Evolutionary conservation across 805 yeast species (phyloP).

Genomic region (Pichia rugopelliculosa): DNA sequence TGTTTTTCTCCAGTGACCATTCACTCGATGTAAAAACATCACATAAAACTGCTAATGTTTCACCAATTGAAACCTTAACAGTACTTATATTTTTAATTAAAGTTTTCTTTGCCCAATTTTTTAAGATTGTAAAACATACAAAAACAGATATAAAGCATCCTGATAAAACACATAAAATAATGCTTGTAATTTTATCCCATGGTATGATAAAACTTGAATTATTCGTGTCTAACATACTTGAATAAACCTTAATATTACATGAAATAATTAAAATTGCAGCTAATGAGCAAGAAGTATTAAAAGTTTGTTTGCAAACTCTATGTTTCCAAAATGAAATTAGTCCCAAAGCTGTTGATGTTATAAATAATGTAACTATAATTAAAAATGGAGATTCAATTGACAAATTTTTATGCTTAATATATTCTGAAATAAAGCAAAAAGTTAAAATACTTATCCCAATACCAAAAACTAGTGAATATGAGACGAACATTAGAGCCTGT

Average conservation of each 20-base stretch:
- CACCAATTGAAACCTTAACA: conserved; percentile 39
- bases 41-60: conserved; percentile 33
- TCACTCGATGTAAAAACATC: conserved; percentile 45
- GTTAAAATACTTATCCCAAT: conserved; percentile 10
- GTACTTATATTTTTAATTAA: conserved; percentile 2
- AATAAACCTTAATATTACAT: conserved; percentile 58
- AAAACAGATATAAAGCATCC: conserved; percentile 57
- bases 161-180: conserved; percentile 47
- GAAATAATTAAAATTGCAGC: conserved; percentile 67
- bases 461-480: conserved; percentile 43
- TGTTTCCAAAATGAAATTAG: conserved; percentile 64
- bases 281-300: conserved; percentile 74
- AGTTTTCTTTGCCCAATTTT: conserved; percentile 6
- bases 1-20: background rate
- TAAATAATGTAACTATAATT: conserved; percentile 4
- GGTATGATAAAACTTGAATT: conserved; percentile 40
- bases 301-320: conserved; percentile 55
- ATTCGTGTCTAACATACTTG: conserved; percentile 47
- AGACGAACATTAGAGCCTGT: conserved; percentile 60
- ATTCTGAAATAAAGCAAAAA: background rate
- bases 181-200: conserved; percentile 41
- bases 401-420: background rate
- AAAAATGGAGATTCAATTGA: background rate
- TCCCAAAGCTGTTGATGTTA: conserved; percentile 53
- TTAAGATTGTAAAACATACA: conserved; percentile 54